Conservation (phyloP, 306 rosid genomes). For the Trifolium repens region DNA sequence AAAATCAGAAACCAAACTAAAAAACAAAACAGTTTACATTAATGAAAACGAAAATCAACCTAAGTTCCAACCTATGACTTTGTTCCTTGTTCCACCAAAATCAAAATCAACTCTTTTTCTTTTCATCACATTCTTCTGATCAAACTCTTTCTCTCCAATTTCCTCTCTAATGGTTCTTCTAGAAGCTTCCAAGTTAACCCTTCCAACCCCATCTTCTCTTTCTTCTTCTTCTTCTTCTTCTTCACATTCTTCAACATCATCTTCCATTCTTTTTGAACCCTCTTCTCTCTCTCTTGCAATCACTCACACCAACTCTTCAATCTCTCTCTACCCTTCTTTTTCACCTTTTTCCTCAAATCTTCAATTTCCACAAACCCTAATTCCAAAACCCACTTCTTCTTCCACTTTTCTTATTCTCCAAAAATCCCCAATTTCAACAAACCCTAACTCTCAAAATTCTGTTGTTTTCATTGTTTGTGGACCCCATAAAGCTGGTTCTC, state of each 20-base stretch:
- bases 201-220: slow-evolving; percentile 55
- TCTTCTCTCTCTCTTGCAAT: slow-evolving; percentile 79
- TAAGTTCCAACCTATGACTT: neutral
- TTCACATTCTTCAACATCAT: slow-evolving; percentile 20
- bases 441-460: slow-evolving; percentile 35
- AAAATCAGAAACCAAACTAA: neutral
- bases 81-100: slow-evolving; percentile 6
- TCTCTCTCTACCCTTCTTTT: slow-evolving; percentile 78
- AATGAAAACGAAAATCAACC: neutral
- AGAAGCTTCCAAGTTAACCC: slow-evolving; percentile 50
- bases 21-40: neutral
- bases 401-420: slow-evolving; percentile 78
- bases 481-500: slow-evolving; percentile 66
- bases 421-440: slow-evolving; percentile 15
- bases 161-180: slow-evolving; percentile 47
- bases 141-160: too few relatives aligned
- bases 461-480: slow-evolving; percentile 66
- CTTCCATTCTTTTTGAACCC: slow-evolving; percentile 81
- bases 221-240: neutral
- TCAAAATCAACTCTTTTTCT: neutral
- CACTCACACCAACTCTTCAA: slow-evolving; percentile 79
- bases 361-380: slow-evolving; percentile 61
- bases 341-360: slow-evolving; percentile 49
- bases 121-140: too few relatives aligned
- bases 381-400: slow-evolving; percentile 76